Evolutionary conservation across 805 yeast genomes (phyloP), one percentile per base, ranked within the genome.

Genomic region (Wickerhamiella azymoides): DNA sequence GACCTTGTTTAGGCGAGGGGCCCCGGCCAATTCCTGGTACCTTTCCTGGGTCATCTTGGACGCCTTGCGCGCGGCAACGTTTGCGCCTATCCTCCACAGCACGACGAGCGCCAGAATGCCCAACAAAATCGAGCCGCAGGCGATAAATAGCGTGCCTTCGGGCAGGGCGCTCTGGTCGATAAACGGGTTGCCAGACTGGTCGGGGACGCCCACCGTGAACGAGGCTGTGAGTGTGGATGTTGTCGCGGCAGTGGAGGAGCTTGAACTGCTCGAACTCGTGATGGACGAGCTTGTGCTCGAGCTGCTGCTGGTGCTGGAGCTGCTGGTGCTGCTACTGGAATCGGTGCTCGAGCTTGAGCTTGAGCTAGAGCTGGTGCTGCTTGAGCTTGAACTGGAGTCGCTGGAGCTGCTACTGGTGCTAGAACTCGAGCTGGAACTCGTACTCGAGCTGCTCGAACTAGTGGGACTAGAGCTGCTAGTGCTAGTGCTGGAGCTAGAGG

Each of bases 141-240:
- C 80, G 43, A 85, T 84, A 62, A 84, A 84, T 2, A 85, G 86
- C 1, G 92, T 80, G 1, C 94, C 94, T 40, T 74, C 70, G 1
- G 86, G 84, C 39, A 69, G 67, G 17, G 57, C 57, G 5, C 76
- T 62, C 39, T 65, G 61, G 52, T 71, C 62, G 16, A 84, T 67
- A 55, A 71, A 77, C 10, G 94, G 94, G 60, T 84, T 84, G 42
- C 70, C 63, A 14, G 53, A 54, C 36, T 74, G 68, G 1, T 79
- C 65, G 0, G 94, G 94, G 10, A 77, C 74, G 1, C 70, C 61
- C 13, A 76, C 64, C 1, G 70, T 52, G 46, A 54, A 55, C 10
- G 39, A 35, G 26, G 49, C 46, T 3, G 43, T 28, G 13, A 39
- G 11, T 3, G 43, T 17, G 27, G 37, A 17, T 2, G 37, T 27